Base-by-base conservation (phyloP, 2,329 filamentous ascomycete species). In the Nemania sp. region DNA sequence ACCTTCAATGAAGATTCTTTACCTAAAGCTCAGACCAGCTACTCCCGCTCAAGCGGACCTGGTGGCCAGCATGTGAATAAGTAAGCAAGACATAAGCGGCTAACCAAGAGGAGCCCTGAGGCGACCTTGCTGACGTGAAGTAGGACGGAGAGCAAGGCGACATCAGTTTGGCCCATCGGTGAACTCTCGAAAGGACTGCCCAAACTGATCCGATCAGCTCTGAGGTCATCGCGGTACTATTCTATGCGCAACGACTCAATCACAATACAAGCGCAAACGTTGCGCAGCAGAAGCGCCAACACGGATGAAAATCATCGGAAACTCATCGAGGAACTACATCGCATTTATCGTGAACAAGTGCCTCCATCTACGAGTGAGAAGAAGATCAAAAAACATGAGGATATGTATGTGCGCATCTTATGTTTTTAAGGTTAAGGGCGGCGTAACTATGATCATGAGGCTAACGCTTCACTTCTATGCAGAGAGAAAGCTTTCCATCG, bases 41-140 rank as follows among this genome's bases (percentile, higher is more conserved):
- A 83, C 75, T 83, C 87, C 2, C 82, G 87, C n/a, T 89, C 87
- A 2, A 88, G 86, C 71, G 87, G 87, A 0, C 87, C 87, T 2
- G 87, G 87, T 13, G 87, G 87, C 1, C 87, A 89, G 72, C 86
- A 89, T 73, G 87, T 89, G 35, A 89, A 89, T 74, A 89, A 89
- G 87, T 89, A 73, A 61, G 83, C 76, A 29, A 60, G 15, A 20
- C 54, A 32, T n/a, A 1, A n/a, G 26, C 11, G 22, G 13, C 8
- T 18, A 15, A 1, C 35, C 32, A 15, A 6, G 45, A 55, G 18
- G 26, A n/a, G 20, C 3, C 10, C 2, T 7, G 35, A 32, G 6
- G 54, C n/a, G 18, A 38, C 3, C 6, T 38, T 29, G 32, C 70
- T 71, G 26, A 70, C 49, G 2, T 10, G 22, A 54, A 3, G 8